phyloP scores from a whole-genome alignment of 1,139 yeast species.

The Candida glucosophila region DNA sequence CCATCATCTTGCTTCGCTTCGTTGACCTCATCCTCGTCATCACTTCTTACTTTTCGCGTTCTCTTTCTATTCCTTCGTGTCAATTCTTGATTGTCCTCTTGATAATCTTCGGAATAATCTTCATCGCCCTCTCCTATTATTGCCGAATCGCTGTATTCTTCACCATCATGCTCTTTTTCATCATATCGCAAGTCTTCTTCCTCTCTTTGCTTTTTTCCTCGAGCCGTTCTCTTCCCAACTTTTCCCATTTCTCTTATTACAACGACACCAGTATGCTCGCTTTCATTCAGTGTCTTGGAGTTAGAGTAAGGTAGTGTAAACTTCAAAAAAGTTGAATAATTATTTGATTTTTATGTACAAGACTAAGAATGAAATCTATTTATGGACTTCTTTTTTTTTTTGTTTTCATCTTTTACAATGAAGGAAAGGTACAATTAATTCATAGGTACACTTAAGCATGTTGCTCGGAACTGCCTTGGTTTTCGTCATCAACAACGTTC shows the following conservation, averaged over 20 bases:
- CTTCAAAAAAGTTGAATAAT: no score
- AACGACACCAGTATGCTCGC: no score
- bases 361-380: neutral
- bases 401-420: slow-evolving; percentile 18
- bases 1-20: slow-evolving; percentile 8
- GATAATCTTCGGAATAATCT: slow-evolving; percentile 6
- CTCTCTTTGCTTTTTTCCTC: no score
- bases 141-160: slow-evolving; percentile 8
- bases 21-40: slow-evolving; percentile 5
- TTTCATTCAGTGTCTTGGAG: no score
- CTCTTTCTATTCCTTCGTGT: slow-evolving; percentile 9
- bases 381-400: slow-evolving; percentile 1
- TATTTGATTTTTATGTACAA: no score
- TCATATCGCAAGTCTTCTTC: slow-evolving; percentile 17
- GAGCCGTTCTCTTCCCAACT: no score
- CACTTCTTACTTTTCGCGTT: slow-evolving; percentile 5
- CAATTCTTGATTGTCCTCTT: slow-evolving; percentile 2
- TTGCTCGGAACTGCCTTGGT: no score
- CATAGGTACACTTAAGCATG: no score
- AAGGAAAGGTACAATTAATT: slow-evolving; percentile 5
- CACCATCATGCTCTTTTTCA: slow-evolving; percentile 13
- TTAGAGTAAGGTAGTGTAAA: no score
- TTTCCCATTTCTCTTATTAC: no score
- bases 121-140: slow-evolving; percentile 9
- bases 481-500: slow-evolving; percentile 26